Conservation (phyloP, 2,329 filamentous ascomycete species). For the Alternaria solani region DNA sequence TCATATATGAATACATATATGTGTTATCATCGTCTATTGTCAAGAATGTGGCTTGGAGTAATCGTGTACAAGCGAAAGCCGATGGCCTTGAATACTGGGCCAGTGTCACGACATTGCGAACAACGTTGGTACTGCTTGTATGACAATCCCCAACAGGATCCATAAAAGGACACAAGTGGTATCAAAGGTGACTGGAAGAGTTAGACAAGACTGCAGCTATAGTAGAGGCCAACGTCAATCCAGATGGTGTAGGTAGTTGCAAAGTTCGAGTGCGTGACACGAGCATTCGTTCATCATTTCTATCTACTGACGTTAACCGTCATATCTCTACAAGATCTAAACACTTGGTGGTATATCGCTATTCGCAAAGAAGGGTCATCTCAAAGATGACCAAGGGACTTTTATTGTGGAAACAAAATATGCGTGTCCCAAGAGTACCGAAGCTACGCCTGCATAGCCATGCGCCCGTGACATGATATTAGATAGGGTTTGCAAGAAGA, state of each 20-base stretch:
- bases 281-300: not conserved
- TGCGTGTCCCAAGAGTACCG: slow-evolving; percentile 3
- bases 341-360: slow-evolving; percentile 6
- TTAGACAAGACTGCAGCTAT: not conserved
- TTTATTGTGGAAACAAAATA: not conserved
- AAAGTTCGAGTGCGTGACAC: not conserved
- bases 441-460: slow-evolving; percentile 12
- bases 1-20: too few species aligned
- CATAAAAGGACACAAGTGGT: not conserved
- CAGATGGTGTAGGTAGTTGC: not conserved
- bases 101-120: too few species aligned
- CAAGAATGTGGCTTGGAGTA: too few species aligned
- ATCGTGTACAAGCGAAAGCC: too few species aligned
- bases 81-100: too few species aligned
- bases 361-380: slow-evolving; percentile 1
- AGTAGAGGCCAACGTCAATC: not conserved
- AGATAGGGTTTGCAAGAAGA: slow-evolving; percentile 2
- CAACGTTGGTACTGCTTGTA: not conserved
- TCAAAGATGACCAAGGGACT: not conserved
- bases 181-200: not conserved
- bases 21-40: too few species aligned
- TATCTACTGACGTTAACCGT: slow-evolving; percentile 1
- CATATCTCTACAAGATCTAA: not conserved
- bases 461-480: slow-evolving; percentile 4
- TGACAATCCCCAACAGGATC: not conserved